Conservation (phyloP, 257 asterid genomes). For the Solanum gandarillasii region DNA sequence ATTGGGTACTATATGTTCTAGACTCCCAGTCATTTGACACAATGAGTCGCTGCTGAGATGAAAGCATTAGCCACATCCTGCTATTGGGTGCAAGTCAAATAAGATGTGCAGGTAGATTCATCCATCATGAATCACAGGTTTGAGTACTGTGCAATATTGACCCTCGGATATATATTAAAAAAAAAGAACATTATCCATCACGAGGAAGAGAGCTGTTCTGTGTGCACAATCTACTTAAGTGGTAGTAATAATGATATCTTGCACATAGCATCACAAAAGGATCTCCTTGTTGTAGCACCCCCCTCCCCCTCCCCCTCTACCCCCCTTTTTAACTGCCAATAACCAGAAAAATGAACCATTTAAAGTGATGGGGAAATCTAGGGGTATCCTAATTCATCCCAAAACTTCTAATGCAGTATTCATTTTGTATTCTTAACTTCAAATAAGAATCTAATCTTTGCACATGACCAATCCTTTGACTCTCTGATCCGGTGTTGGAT, state of each 20-base stretch:
- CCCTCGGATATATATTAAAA: background rate
- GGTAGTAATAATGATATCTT: background rate
- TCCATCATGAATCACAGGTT: background rate
- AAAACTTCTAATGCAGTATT: background rate
- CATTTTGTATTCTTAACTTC: background rate
- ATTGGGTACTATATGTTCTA: background rate
- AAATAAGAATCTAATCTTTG: background rate
- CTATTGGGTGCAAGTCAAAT: background rate
- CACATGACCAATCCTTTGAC: background rate
- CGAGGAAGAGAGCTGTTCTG: background rate
- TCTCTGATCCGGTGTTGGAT: background rate
- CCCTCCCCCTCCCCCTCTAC: background rate
- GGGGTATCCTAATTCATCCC: background rate
- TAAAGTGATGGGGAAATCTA: background rate
- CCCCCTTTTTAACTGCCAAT: background rate
- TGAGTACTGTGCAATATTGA: background rate
- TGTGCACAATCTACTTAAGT: background rate
- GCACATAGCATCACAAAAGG: background rate
- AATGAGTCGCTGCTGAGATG: background rate
- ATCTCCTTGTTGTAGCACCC: background rate
- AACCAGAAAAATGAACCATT: background rate
- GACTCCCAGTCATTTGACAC: background rate
- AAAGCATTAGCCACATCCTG: background rate
- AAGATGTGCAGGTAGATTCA: background rate
- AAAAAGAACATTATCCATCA: background rate